These are phyloP conservation scores for Heterobasidion parviporum DNA, from an alignment of 1,284 basidiomycete genomes.

Conservation along the genomic window DNA sequence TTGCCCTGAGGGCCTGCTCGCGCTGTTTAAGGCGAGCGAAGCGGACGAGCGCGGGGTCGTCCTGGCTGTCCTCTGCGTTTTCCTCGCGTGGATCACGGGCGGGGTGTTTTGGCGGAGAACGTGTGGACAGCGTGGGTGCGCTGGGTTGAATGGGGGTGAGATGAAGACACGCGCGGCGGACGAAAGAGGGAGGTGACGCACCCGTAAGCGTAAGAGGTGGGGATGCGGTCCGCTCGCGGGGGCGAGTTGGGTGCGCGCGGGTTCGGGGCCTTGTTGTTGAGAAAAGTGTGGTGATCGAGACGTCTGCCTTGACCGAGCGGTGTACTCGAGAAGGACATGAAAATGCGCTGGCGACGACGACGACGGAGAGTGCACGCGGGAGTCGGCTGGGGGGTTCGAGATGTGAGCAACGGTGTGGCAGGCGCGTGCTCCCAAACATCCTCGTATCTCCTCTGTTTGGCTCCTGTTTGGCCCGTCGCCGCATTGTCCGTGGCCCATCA, in stretches of 20 bases:
- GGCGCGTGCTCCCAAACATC: neutral
- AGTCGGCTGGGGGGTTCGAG: neutral
- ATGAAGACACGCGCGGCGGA: constrained; percentile 11
- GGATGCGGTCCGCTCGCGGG: constrained; percentile 31
- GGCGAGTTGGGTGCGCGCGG: constrained; percentile 23
- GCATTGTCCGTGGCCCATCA: neutral
- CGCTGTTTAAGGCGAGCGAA: constrained; percentile 48
- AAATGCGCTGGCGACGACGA: constrained; percentile 14
- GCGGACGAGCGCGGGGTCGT: constrained; percentile 39
- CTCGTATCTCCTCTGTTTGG: constrained; percentile 1
- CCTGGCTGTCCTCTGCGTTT: constrained; percentile 26
- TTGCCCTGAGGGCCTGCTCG: constrained; percentile 31
- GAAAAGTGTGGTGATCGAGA: constrained; percentile 70
- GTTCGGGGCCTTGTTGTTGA: constrained; percentile 48
- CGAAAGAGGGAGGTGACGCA: constrained; percentile 24
- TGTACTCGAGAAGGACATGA: constrained; percentile 80
- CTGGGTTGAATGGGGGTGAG: constrained; percentile 25
- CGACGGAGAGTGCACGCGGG: constrained; percentile 2
- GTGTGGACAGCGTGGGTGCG: constrained; percentile 45
- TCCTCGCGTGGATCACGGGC: constrained; percentile 11
- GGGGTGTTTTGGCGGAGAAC: constrained; percentile 47
- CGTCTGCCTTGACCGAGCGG: constrained; percentile 76
- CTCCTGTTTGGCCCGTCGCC: neutral
- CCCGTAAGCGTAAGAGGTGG: constrained; percentile 64
- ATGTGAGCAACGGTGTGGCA: neutral